Evolutionary conservation across 805 yeast genomes (phyloP), one percentile per base, ranked within the genome.

Genomic region (Suhomyces prunicola): DNA sequence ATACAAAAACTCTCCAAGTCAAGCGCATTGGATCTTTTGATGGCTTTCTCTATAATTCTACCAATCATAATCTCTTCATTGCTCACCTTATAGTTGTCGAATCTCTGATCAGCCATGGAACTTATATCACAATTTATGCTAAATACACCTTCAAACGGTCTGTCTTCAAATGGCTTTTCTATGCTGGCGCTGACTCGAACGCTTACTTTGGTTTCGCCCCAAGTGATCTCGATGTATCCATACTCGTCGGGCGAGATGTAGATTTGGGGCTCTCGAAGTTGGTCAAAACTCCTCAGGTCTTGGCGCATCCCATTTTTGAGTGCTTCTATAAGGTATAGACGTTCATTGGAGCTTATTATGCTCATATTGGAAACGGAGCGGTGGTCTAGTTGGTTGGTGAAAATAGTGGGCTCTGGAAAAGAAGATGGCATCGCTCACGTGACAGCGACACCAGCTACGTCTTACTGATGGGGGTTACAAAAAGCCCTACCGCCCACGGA

Each of bases 81-180:
- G n/a, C 87, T 78, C 56, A 82, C 84, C 55, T 79, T 78, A 27
- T 85, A 85, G 60, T 83, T 84, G 61, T 92, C 97, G 67, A 90
- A 91, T 60, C 83, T 78, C 0, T 96, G 86, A 5, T 91, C 85
- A 1, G 97, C 96, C 90, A 93, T 87, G 13, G 97, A 89, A 19
- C 91, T 82, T 44, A 89, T 83, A 63, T 94, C 98, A 2, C 96
- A 88, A 48, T 87, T 82, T 12, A 94, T 91, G 23, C 81, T 76
- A 66, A 94, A 91, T 3, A 88, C 63, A 1, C 99, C 99, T 69
- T 94, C 99, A 66, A 90, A 93, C 0, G 97, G 97, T 51, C 97
- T 78, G 59, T 92, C 96, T 48, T 90, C 96, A 57, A 79, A 86
- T 0, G 99, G 99, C 54, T 82, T 81, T 4, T 82, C 78, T 12